Evolutionary conservation across 306 rosid genomes (phyloP).

Genomic region (Fragaria nilgerrensis): DNA sequence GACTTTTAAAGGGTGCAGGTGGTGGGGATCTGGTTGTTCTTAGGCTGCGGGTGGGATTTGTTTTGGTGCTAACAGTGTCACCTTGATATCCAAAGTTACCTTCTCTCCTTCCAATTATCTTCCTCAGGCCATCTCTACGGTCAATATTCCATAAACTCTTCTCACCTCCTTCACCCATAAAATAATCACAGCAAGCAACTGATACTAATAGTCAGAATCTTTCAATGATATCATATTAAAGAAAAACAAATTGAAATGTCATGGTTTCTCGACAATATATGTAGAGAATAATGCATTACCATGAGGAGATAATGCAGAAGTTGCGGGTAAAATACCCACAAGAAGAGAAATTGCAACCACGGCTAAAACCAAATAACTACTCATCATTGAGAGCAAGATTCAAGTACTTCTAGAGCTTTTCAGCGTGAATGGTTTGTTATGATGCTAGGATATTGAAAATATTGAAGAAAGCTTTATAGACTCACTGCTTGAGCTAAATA

Average conservation of each 20-base stretch:
- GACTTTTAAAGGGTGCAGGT: constrained; percentile 29
- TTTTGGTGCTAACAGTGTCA: neutral
- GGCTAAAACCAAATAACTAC: constrained; percentile 1
- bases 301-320: constrained; percentile 1
- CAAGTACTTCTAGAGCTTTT: too few relatives aligned
- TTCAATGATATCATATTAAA: neutral
- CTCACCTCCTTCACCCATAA: constrained; percentile 18
- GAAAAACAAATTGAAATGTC: neutral
- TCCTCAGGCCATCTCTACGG: constrained; percentile 8
- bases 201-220: neutral
- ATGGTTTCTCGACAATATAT: neutral
- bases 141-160: constrained; percentile 9
- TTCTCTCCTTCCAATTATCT: constrained; percentile 4
- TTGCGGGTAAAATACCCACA: neutral
- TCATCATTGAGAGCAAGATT: constrained; percentile 17
- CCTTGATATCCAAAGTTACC: constrained; percentile 1
- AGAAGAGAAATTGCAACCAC: constrained; percentile 15
- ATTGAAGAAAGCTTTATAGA: neutral
- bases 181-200: neutral
- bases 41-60: constrained; percentile 10
- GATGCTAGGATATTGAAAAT: neutral
- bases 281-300: constrained; percentile 14
- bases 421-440: neutral
- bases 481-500: neutral
- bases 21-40: constrained; percentile 20